phyloP scores from a whole-genome alignment of 2,329 filamentous ascomycete species.

The Exophiala spinifera region DNA sequence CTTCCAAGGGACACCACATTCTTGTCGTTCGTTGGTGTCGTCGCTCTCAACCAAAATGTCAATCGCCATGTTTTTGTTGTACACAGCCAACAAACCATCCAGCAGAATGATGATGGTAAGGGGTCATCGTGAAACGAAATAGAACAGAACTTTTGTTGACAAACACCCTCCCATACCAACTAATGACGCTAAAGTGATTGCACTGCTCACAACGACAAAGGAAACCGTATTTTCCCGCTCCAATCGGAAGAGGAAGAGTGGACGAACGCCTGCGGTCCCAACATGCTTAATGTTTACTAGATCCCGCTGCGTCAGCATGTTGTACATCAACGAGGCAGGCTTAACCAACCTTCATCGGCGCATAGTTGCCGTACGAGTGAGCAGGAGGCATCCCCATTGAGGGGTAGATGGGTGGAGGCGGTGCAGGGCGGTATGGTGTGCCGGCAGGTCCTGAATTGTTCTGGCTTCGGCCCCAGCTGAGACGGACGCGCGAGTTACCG shows the following conservation, averaged over 20 bases:
- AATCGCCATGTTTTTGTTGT: constrained; percentile 26
- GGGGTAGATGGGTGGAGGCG: constrained; percentile 71
- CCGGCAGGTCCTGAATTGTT: constrained; percentile 97
- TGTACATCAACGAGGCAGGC: constrained; percentile 16
- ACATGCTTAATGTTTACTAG: constrained; percentile 17
- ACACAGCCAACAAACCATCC: constrained; percentile 25
- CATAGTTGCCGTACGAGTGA: constrained; percentile 63
- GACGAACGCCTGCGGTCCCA: constrained; percentile 25
- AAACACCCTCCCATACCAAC: constrained; percentile 28
- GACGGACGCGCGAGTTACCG: constrained; percentile 93
- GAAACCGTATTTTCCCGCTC: constrained; percentile 19
- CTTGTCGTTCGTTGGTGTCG: constrained; percentile 22
- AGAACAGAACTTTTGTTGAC: constrained; percentile 23
- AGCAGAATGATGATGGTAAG: constrained; percentile 17
- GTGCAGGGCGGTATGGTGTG: constrained; percentile 93
- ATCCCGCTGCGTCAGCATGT: constrained; percentile 12
- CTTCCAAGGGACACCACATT: constrained; percentile 21
- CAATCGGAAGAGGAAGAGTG: constrained; percentile 21
- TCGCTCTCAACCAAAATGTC: constrained; percentile 23
- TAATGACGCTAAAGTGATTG: constrained; percentile 28
- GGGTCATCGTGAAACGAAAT: constrained; percentile 24
- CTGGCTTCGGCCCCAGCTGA: constrained; percentile 96
- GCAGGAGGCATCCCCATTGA: constrained; percentile 65
- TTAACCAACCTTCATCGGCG: constrained; percentile 62
- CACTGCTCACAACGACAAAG: constrained; percentile 26